phyloP scores from a whole-genome alignment of 345 rosid species.

The Ricinus communis region DNA sequence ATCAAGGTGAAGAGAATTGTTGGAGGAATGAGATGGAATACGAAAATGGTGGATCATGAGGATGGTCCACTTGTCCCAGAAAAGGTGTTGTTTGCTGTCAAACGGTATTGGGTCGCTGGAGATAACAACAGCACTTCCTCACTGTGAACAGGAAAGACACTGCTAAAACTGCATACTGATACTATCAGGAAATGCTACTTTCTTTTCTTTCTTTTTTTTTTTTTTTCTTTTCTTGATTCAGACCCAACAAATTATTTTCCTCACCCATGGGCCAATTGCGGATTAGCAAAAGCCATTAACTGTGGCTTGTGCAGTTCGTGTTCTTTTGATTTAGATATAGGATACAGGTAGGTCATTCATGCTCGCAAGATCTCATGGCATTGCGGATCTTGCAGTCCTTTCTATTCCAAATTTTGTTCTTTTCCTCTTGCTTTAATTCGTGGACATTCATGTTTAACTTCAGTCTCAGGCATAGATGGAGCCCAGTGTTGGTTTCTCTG shows the following conservation, averaged over 20 bases:
- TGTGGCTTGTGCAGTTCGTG: conserved; percentile 8
- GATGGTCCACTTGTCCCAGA: conserved; percentile 33
- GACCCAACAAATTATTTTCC: background rate
- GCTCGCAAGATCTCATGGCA: background rate
- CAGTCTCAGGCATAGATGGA: conserved; percentile 1
- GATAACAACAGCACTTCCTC: conserved; percentile 27
- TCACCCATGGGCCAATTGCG: background rate
- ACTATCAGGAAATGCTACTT: conserved; percentile 3
- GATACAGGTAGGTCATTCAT: conserved; percentile 4
- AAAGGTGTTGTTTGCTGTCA: conserved; percentile 34
- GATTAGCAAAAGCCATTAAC: background rate
- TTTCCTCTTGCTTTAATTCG: background rate
- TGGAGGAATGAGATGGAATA: conserved; percentile 35
- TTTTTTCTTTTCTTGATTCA: background rate
- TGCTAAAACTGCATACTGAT: background rate
- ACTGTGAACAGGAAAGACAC: conserved; percentile 2
- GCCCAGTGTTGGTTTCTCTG: background rate
- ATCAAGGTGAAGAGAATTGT: conserved; percentile 25
- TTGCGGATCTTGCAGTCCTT: background rate
- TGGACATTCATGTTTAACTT: background rate
- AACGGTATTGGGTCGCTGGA: conserved; percentile 35
- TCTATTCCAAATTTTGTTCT: background rate
- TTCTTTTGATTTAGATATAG: background rate
- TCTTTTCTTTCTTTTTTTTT: too few relatives aligned
- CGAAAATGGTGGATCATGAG: conserved; percentile 36